Conservation (phyloP, 1,139 yeast species). For the Yamadazyma oceani region DNA sequence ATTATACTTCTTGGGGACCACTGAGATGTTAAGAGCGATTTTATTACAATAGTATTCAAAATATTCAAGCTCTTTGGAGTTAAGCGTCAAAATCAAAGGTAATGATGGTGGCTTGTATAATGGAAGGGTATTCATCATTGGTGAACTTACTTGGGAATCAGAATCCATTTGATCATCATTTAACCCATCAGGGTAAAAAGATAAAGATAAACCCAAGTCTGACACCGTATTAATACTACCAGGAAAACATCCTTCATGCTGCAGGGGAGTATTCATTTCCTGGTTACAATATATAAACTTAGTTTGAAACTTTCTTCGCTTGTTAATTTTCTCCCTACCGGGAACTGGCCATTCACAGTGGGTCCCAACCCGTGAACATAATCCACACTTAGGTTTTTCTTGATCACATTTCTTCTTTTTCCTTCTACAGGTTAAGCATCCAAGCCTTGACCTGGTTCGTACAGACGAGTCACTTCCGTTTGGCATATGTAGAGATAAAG, state of each 20-base stretch:
- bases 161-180: neutral
- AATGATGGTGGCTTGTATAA: slow-evolving; percentile 8
- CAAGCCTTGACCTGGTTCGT: slow-evolving; percentile 2
- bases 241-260: neutral
- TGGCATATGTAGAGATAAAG: neutral
- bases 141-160: neutral
- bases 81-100: slow-evolving; percentile 12
- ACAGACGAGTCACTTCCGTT: neutral
- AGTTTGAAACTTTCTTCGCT: slow-evolving; percentile 2
- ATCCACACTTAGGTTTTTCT: slow-evolving; percentile 21
- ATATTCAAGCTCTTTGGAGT: slow-evolving; percentile 23
- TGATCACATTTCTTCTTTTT: slow-evolving; percentile 26
- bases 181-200: neutral
- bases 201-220: neutral
- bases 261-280: neutral
- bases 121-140: slow-evolving; percentile 1
- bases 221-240: neutral
- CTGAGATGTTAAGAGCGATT: slow-evolving; percentile 28
- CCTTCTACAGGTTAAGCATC: slow-evolving; percentile 20
- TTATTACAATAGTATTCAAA: slow-evolving; percentile 29
- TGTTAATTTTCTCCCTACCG: slow-evolving; percentile 6
- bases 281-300: slow-evolving; percentile 3
- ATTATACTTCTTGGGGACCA: slow-evolving; percentile 29
- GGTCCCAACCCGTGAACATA: slow-evolving; percentile 17
- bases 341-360: slow-evolving; percentile 9